These are phyloP conservation scores for Syncephalastrum racemosum DNA, from an alignment of 371 early-diverging fungal species.

Conservation along the genomic window DNA sequence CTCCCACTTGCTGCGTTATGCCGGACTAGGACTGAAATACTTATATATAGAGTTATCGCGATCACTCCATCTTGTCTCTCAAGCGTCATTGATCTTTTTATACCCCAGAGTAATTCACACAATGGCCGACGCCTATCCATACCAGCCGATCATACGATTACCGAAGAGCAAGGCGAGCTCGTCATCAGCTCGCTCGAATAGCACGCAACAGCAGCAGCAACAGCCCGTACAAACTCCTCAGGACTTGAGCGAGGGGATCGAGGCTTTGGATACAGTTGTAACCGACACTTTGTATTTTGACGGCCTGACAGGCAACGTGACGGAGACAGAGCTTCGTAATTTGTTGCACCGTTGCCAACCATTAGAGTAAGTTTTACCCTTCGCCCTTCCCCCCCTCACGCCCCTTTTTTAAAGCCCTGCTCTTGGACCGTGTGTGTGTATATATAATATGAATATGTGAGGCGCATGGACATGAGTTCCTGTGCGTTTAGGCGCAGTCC, in stretches of 20 bases:
- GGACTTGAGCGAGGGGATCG: slow-evolving; percentile 12
- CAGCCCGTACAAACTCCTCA: slow-evolving; percentile 3
- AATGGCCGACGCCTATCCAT: slow-evolving; percentile 35
- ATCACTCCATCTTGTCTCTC: too few species aligned
- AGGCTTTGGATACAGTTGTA: slow-evolving; percentile 31
- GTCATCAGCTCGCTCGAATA: slow-evolving; percentile 17
- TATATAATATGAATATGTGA: too few species aligned
- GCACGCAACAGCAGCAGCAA: slow-evolving; percentile 6
- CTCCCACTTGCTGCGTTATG: too few species aligned
- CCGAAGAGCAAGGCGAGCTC: slow-evolving; percentile 41
- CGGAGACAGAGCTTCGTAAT: slow-evolving; percentile 37
- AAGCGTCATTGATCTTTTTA: too few species aligned
- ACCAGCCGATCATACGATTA: slow-evolving; percentile 36
- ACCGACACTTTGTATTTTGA: slow-evolving; percentile 43
- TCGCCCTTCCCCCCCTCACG: slow-evolving; percentile 4
- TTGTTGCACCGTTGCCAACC: slow-evolving; percentile 46
- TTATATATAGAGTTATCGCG: too few species aligned
- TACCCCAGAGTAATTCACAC: background rate
- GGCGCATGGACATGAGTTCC: background rate
- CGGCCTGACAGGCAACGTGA: slow-evolving; percentile 27
- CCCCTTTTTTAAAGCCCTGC: slow-evolving; percentile 6
- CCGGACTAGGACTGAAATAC: too few species aligned
- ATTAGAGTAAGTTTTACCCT: slow-evolving; percentile 33
- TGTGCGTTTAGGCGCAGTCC: too few species aligned
- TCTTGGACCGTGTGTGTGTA: background rate